Base-by-base conservation (phyloP, 768 basidiomycete species). In the Hortiboletus flavorubellus region DNA sequence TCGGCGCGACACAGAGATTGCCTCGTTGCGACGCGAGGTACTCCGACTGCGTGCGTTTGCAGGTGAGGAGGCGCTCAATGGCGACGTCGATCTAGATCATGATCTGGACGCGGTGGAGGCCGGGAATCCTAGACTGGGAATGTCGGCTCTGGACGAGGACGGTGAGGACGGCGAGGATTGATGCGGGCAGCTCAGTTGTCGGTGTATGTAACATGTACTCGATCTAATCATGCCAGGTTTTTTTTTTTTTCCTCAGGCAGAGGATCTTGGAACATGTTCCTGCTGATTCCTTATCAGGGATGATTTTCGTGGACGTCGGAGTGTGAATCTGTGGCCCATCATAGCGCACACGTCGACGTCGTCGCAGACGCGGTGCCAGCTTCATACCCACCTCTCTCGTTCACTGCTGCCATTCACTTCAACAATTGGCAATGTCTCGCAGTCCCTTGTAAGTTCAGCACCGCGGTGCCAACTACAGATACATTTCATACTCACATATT, bases 1-100 rank as follows among this genome's bases (percentile, higher is more conserved):
- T 51, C 78, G 89, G 65, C 73, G 94, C 59, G 92, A 97, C 64
- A 80, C 78, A 44, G 92, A 93, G 73, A 89, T 96, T 61, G 75
- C 68, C 54, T 74, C 63, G 64, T 67, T 96, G 66, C 77, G 91
- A 59, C 69, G 65, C 59, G 92, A 93, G 69, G 79, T 96, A 29
- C 66, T 68, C 59, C 74, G 84, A 54, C 69, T 94, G 67, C 76
- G 86, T 44, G 57, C 63, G 30, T 69, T 75, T 38, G 60, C 56
- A 9, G 65, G 66, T 6, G 67, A 67, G 16, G 63, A 63, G 12
- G 53, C 58, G 8, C 41, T 46, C 51, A 48, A 41, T 61, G 61
- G 64, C 18, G 60, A 66, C 6, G 33, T 73, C 8, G 70, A 72
- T 49, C 58, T 62, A 46, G 61, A 61, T 66, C 38, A 40, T 62